Conservation (phyloP, 2,329 filamentous ascomycete genomes). For the Lecanosticta acicola region DNA sequence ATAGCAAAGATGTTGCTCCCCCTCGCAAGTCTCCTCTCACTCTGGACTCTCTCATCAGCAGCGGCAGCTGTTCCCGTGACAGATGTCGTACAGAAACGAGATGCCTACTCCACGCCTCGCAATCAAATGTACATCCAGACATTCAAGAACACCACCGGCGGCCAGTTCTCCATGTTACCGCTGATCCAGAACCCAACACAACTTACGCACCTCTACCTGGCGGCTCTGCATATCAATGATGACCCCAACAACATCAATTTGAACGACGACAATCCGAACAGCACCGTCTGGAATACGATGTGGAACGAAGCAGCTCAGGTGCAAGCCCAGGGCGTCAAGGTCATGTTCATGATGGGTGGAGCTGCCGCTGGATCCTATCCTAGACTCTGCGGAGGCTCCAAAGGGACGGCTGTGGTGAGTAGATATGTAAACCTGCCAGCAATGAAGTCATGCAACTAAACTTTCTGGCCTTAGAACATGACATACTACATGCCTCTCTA, state of each 20-base stretch:
- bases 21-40: too few species aligned
- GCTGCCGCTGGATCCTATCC: constrained; percentile 25
- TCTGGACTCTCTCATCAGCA: too few species aligned
- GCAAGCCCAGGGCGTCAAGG: constrained; percentile 26
- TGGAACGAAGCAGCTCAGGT: constrained; percentile 25
- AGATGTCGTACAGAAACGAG: not conserved
- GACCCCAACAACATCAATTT: constrained; percentile 24
- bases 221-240: constrained; percentile 28
- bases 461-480: constrained; percentile 13
- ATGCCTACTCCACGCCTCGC: constrained; percentile 15
- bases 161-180: constrained; percentile 25
- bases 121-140: constrained; percentile 27
- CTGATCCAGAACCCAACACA: constrained; percentile 23
- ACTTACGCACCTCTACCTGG: constrained; percentile 27
- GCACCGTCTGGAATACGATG: constrained; percentile 19
- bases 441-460: not conserved
- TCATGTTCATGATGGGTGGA: constrained; percentile 29
- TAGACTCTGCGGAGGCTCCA: constrained; percentile 19
- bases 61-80: too few species aligned
- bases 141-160: constrained; percentile 20
- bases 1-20: too few species aligned
- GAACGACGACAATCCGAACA: constrained; percentile 26
- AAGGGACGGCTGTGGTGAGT: constrained; percentile 7
- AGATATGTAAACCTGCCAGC: not conserved
- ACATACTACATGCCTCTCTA: constrained; percentile 25